These are phyloP conservation scores for Dryas integrifolia DNA, from an alignment of 331 rosid species.

Conservation along the genomic window DNA sequence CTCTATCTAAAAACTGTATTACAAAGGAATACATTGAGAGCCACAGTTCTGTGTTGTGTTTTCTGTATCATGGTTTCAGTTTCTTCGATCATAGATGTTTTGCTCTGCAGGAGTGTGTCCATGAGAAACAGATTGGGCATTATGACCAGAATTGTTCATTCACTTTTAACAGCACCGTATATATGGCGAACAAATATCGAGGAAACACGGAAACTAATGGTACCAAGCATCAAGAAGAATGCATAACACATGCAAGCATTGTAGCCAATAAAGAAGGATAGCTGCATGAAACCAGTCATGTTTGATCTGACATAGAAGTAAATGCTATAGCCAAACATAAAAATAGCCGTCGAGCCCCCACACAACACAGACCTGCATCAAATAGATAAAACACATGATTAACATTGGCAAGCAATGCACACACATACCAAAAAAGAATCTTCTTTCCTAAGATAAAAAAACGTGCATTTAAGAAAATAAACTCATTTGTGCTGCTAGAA, in stretches of 20 bases:
- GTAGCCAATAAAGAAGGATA: conserved; percentile 69
- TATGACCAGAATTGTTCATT: conserved; percentile 36
- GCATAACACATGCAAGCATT: conserved; percentile 76
- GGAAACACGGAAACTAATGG: conserved; percentile 64
- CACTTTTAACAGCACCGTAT: conserved; percentile 68
- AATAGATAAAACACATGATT: conserved; percentile 5
- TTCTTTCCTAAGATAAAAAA: neutral
- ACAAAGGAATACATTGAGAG: neutral
- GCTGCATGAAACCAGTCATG: conserved; percentile 76
- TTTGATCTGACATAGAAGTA: conserved; percentile 65
- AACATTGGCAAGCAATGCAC: neutral
- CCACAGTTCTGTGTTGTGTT: neutral
- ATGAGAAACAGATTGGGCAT: neutral
- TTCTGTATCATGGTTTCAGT: neutral
- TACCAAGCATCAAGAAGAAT: conserved; percentile 74
- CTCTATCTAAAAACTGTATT: neutral
- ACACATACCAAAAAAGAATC: neutral
- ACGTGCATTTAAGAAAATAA: neutral
- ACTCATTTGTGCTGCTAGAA: neutral
- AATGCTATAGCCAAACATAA: conserved; percentile 65
- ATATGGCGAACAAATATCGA: conserved; percentile 62
- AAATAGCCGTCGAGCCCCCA: conserved; percentile 75
- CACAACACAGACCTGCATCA: conserved; percentile 69
- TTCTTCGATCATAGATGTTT: conserved; percentile 8
- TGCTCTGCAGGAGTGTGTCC: neutral